These are phyloP conservation scores for Termitomyces sp. DNA, from an alignment of 768 basidiomycete genomes.

Conservation along the genomic window DNA sequence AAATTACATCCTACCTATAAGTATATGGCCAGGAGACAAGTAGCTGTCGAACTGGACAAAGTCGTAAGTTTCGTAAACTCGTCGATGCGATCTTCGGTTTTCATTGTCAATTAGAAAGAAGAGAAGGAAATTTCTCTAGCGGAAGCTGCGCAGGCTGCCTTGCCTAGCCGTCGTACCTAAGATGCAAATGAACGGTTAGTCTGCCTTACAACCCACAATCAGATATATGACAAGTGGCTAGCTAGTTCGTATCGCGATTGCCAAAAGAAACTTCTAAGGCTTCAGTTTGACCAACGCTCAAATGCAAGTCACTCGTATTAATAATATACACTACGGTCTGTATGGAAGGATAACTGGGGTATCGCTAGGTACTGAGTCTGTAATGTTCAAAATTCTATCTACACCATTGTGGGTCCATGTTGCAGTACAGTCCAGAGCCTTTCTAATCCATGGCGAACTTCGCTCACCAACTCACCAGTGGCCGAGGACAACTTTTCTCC, in stretches of 20 bases:
- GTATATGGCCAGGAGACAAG: conserved; percentile 30
- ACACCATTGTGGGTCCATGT: not conserved
- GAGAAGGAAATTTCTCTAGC: conserved; percentile 34
- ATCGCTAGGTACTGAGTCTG: not conserved
- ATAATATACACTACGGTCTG: not conserved
- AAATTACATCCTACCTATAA: conserved; percentile 3
- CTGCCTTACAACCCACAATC: not conserved
- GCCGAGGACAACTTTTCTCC: conserved; percentile 41
- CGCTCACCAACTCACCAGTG: conserved; percentile 49
- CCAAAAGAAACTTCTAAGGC: not conserved
- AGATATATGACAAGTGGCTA: not conserved
- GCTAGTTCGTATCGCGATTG: not conserved
- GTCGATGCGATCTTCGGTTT: not conserved
- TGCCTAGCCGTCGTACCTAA: conserved; percentile 9
- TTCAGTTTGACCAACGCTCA: not conserved
- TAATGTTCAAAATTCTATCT: not conserved
- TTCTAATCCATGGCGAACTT: not conserved
- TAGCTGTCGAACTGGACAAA: conserved; percentile 21
- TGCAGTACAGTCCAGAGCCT: not conserved
- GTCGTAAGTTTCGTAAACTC: conserved; percentile 17
- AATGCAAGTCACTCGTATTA: not conserved
- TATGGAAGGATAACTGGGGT: not conserved
- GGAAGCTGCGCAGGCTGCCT: conserved; percentile 34
- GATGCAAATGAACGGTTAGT: not conserved
- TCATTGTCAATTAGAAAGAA: conserved; percentile 27